Conservation (phyloP, 495 filamentous ascomycete genomes). For the Amphirosellinia nigrospora region DNA sequence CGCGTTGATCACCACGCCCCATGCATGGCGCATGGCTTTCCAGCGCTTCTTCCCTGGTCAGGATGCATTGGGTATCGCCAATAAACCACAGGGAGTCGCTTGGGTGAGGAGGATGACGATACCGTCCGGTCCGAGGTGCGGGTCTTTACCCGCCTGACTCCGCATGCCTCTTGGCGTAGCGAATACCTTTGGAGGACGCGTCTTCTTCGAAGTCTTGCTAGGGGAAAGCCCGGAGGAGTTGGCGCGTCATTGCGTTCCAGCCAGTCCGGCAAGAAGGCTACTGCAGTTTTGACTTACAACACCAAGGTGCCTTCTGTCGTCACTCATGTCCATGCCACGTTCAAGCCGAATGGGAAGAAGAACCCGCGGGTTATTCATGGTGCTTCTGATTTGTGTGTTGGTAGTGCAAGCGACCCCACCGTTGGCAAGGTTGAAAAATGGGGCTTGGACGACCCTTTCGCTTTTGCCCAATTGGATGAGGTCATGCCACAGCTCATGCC, state of each 20-base stretch:
- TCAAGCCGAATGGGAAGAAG: slow-evolving; percentile 67
- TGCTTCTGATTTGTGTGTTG: slow-evolving; percentile 73
- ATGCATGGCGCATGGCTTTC: slow-evolving; percentile 91
- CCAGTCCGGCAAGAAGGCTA: slow-evolving; percentile 60
- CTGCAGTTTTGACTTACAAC: slow-evolving; percentile 74
- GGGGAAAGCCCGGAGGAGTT: slow-evolving; percentile 66
- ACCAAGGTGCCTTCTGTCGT: slow-evolving; percentile 77
- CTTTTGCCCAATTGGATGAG: slow-evolving; percentile 77
- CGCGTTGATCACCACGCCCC: slow-evolving; percentile 79
- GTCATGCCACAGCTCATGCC: slow-evolving; percentile 72
- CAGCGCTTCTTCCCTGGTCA: slow-evolving; percentile 84
- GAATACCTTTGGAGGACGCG: slow-evolving; percentile 91
- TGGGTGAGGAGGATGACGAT: slow-evolving; percentile 56
- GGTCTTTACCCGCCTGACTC: slow-evolving; percentile 78
- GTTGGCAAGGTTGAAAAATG: slow-evolving; percentile 81
- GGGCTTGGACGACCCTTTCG: slow-evolving; percentile 77
- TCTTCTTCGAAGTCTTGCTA: slow-evolving; percentile 75
- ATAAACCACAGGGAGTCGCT: slow-evolving; percentile 44
- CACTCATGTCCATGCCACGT: slow-evolving; percentile 77
- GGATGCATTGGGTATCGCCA: slow-evolving; percentile 49
- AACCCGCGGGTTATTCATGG: slow-evolving; percentile 81
- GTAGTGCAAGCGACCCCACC: slow-evolving; percentile 76
- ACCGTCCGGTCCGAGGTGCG: slow-evolving; percentile 66
- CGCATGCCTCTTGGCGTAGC: slow-evolving; percentile 85
- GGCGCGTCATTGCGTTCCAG: slow-evolving; percentile 48